Conservation (phyloP, 805 yeast species). For the Millerozyma miso region DNA sequence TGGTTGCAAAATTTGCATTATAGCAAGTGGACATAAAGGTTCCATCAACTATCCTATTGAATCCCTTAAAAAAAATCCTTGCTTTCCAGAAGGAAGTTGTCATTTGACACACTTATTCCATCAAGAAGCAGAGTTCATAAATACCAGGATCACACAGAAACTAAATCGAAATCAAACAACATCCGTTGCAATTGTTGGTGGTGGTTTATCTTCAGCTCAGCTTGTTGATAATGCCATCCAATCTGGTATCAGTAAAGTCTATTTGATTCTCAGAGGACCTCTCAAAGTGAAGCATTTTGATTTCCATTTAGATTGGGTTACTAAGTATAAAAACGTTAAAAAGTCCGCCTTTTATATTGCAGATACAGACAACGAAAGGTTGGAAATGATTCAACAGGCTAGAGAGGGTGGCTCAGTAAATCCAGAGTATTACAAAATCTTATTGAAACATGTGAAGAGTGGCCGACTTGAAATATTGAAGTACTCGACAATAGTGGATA, state of each 20-base stretch:
- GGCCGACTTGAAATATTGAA: constrained; percentile 28
- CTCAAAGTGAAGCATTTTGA: constrained; percentile 45
- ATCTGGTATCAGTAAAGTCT: constrained; percentile 26
- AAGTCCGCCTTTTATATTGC: constrained; percentile 40
- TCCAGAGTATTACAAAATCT: constrained; percentile 37
- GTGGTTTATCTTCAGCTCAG: constrained; percentile 46
- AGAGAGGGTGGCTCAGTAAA: constrained; percentile 45
- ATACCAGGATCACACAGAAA: constrained; percentile 13
- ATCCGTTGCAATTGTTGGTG: constrained; percentile 38
- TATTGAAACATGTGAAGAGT: constrained; percentile 23
- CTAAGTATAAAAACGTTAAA: constrained; percentile 43
- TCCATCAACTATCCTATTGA: constrained; percentile 28
- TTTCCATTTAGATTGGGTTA: constrained; percentile 47
- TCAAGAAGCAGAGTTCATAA: constrained; percentile 19
- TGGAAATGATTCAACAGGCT: constrained; percentile 37
- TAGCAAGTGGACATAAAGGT: constrained; percentile 35
- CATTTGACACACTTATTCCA: constrained; percentile 35
- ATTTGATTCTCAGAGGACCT: constrained; percentile 32
- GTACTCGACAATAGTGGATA: constrained; percentile 21
- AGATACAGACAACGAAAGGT: constrained; percentile 40
- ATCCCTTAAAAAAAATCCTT: constrained; percentile 11
- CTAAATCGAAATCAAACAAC: constrained; percentile 7
- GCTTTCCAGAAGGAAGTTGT: constrained; percentile 23
- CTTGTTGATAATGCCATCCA: constrained; percentile 35
- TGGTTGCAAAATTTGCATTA: constrained; percentile 31